These are phyloP conservation scores for Vaccinium vitisidaea DNA, from an alignment of 148 eudicot genomes.

Conservation along the genomic window DNA sequence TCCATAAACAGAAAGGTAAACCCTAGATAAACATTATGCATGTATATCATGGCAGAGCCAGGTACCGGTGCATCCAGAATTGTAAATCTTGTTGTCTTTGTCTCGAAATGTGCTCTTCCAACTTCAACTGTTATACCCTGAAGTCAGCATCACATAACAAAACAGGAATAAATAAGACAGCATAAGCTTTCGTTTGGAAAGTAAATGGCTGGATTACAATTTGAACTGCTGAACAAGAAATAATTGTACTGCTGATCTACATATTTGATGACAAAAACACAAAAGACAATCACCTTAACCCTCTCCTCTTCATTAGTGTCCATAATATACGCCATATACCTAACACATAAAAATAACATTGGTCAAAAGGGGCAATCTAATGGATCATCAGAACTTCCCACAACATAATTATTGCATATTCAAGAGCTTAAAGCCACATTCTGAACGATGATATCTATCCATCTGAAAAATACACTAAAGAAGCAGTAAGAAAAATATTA, in stretches of 20 bases:
- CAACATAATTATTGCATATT: background rate
- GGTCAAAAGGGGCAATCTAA: background rate
- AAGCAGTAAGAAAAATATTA: background rate
- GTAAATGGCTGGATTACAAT: background rate
- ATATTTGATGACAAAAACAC: background rate
- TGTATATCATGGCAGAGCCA: background rate
- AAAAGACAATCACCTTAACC: constrained; percentile 52
- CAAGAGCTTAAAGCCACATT: background rate
- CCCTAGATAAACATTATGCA: background rate
- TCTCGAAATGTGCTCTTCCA: constrained; percentile 96
- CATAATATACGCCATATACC: constrained; percentile 99
- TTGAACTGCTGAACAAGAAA: background rate
- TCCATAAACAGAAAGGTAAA: background rate
- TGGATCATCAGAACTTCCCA: background rate
- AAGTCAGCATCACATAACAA: background rate
- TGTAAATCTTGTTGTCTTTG: constrained; percentile 84
- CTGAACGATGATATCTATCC: background rate
- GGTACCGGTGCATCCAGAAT: constrained; percentile 95
- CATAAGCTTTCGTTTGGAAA: background rate
- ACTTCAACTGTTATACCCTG: constrained; percentile 94
- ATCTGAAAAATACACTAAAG: background rate
- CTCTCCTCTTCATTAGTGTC: constrained; percentile 99
- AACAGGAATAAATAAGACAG: background rate
- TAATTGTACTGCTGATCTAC: background rate
- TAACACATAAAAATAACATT: constrained; percentile 18